Percentiles rank a stretch among this genome's conserved stretches.
These are phyloP conservation scores for Zopfia rhizophila DNA, from an alignment of 2,329 filamentous ascomycete species.

Conservation along the genomic window DNA sequence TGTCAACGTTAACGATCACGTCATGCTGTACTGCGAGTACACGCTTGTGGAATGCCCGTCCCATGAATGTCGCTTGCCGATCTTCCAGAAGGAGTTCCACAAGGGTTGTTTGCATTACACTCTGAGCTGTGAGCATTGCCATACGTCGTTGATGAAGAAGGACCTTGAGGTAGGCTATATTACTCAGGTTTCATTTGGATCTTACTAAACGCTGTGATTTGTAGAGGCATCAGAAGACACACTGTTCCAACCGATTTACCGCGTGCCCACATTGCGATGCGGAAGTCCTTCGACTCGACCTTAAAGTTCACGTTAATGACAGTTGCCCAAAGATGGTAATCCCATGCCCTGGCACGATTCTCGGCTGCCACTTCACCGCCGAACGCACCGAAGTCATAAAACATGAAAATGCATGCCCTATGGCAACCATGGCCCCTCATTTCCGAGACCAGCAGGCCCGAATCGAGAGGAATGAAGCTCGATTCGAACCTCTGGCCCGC, in stretches of 20 bases:
- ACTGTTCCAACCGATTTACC: constrained; percentile 62
- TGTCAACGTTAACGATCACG: constrained; percentile 67
- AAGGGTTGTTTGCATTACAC: constrained; percentile 65
- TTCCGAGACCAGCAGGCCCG: constrained; percentile 55
- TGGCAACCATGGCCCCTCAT: constrained; percentile 59
- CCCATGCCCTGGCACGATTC: constrained; percentile 55
- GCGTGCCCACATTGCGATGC: constrained; percentile 55
- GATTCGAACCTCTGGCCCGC: constrained; percentile 54
- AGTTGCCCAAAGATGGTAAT: constrained; percentile 55
- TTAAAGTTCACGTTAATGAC: constrained; percentile 54
- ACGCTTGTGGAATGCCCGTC: constrained; percentile 64
- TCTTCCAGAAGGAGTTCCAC: constrained; percentile 65
- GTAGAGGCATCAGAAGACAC: constrained; percentile 56
- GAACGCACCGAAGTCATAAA: constrained; percentile 51
- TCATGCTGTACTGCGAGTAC: constrained; percentile 69
- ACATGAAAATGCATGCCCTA: constrained; percentile 56
- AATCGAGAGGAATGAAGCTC: constrained; percentile 56
- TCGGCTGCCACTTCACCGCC: constrained; percentile 55
- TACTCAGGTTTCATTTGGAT: constrained; percentile 23
- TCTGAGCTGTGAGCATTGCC: constrained; percentile 64
- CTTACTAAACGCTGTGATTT: constrained; percentile 43
- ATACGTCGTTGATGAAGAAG: constrained; percentile 63
- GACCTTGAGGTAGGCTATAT: constrained; percentile 59
- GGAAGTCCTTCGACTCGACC: constrained; percentile 54
- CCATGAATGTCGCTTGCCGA: constrained; percentile 60